Percentiles rank a stretch among this genome's conserved stretches.
These are phyloP conservation scores for Codiaeum variegatum DNA, from an alignment of 441 rosid species.

Conservation along the genomic window DNA sequence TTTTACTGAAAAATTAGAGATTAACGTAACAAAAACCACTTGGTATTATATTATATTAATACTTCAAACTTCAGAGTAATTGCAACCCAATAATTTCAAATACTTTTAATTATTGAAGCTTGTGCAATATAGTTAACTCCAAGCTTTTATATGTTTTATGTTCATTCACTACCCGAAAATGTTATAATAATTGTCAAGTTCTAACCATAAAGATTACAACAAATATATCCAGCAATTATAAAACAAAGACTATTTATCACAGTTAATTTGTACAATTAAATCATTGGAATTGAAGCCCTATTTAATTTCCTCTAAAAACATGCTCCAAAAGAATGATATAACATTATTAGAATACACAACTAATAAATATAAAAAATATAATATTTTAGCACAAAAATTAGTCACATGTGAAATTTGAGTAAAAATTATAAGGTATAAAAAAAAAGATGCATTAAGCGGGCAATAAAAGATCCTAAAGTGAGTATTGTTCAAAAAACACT, in stretches of 20 bases:
- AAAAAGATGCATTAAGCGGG: neutral
- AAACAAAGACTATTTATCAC: neutral
- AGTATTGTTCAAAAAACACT: neutral
- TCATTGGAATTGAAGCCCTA: neutral
- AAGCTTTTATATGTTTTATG: neutral
- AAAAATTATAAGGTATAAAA: too few relatives aligned
- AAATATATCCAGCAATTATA: neutral
- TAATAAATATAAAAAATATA: neutral
- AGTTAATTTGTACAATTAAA: neutral
- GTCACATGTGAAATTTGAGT: neutral
- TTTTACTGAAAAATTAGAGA: neutral
- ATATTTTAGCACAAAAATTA: neutral
- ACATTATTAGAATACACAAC: neutral
- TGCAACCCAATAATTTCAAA: neutral
- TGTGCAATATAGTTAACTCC: neutral
- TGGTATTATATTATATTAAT: neutral
- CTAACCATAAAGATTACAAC: neutral
- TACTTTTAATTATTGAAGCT: neutral
- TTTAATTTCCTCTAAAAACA: neutral
- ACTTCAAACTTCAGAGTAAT: neutral
- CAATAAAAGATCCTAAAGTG: neutral
- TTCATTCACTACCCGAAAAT: neutral
- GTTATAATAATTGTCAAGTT: neutral
- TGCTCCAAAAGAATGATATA: neutral
- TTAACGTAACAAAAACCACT: neutral